Evolutionary conservation across 139 green algal genomes (phyloP).

Genomic region (Micractinium sp.): DNA sequence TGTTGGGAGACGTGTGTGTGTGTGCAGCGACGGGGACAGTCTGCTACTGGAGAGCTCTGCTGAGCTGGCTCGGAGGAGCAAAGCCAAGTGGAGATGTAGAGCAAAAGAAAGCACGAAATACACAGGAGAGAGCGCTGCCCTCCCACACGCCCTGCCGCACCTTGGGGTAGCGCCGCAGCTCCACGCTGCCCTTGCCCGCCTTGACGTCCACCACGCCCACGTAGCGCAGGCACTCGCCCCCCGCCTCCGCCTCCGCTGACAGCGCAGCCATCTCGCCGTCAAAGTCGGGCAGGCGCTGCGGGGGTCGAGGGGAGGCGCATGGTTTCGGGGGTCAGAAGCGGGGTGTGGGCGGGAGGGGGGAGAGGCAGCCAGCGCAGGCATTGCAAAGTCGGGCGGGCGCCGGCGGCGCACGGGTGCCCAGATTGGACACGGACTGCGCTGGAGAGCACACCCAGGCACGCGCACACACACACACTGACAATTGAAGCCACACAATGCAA

Average conservation of each 20-base stretch:
- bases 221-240: slow-evolving; percentile 92
- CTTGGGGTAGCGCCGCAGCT: slow-evolving; percentile 87
- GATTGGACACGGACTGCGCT: too few relatives aligned
- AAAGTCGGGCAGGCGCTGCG: slow-evolving; percentile 82
- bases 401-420: too few relatives aligned
- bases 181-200: slow-evolving; percentile 79
- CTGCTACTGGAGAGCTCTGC: too few relatives aligned
- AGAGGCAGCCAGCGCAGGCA: too few relatives aligned
- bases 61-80: neutral
- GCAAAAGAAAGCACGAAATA: neutral
- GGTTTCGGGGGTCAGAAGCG: neutral
- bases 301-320: too few relatives aligned
- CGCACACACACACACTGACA: neutral
- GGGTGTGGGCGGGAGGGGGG: neutral
- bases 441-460: too few relatives aligned
- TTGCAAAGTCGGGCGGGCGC: neutral
- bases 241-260: slow-evolving; percentile 72
- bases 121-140: too few relatives aligned
- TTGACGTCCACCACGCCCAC: slow-evolving; percentile 92
- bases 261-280: slow-evolving; percentile 84
- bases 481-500: neutral
- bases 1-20: too few relatives aligned
- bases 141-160: too few relatives aligned
- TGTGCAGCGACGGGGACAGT: too few relatives aligned
- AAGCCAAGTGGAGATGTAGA: neutral